Evolutionary conservation across 2,329 filamentous ascomycete species (phyloP).

Genomic region (Bipolaris oryzae): DNA sequence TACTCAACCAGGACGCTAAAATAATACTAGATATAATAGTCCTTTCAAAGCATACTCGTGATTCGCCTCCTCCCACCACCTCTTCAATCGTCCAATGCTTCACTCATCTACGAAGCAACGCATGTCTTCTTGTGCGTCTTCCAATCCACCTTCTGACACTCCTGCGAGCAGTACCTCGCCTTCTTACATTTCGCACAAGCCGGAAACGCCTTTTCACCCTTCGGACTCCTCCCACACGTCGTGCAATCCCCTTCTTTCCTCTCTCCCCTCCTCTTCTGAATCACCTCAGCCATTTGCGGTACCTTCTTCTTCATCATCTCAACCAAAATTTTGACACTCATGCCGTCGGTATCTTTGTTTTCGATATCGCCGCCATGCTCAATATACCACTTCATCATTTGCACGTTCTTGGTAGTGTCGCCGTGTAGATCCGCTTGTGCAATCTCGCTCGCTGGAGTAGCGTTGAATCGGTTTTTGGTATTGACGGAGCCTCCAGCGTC

Average conservation of each 20-base stretch:
- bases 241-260: conserved; percentile 18
- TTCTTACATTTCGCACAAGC: conserved; percentile 20
- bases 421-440: conserved; percentile 19
- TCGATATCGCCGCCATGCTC: conserved; percentile 26
- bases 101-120: not conserved
- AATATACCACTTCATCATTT: conserved; percentile 25
- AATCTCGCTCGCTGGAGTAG: conserved; percentile 20
- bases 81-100: not conserved
- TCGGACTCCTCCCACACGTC: conserved; percentile 18
- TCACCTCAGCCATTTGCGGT: conserved; percentile 11
- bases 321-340: conserved; percentile 19
- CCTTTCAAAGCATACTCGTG: no score
- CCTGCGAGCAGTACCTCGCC: conserved; percentile 19
- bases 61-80: not conserved
- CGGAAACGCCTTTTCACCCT: conserved; percentile 3
- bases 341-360: conserved; percentile 24
- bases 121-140: conserved; percentile 24
- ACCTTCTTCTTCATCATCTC: conserved; percentile 22
- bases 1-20: no score
- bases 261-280: conserved; percentile 9
- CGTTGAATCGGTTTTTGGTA: conserved; percentile 16
- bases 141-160: conserved; percentile 27
- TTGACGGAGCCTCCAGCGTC: conserved; percentile 22
- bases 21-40: no score
- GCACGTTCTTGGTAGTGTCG: conserved; percentile 15